Evolutionary conservation across 495 filamentous ascomycete species (phyloP).

Genomic region (Penicillium arizonense): DNA sequence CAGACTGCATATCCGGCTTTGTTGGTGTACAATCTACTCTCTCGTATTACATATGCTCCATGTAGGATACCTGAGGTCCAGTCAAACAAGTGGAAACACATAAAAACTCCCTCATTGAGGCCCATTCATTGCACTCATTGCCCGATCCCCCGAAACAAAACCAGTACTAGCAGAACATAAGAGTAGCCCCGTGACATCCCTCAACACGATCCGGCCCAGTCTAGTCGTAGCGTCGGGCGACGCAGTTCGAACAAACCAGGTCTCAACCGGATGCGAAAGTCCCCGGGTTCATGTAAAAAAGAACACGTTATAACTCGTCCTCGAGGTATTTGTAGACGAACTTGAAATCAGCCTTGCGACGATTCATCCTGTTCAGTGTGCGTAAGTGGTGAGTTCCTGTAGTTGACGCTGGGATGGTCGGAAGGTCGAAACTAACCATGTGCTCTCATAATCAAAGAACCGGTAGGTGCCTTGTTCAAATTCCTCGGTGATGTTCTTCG

Average conservation of each 20-base stretch:
- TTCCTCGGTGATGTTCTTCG: slow-evolving; percentile 96
- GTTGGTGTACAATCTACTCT: no score
- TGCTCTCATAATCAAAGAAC: slow-evolving; percentile 99
- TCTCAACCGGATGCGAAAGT: neutral
- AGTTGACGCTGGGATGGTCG: neutral
- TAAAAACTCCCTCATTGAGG: slow-evolving; percentile 10
- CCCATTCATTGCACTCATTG: slow-evolving; percentile 28
- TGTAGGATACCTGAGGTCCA: neutral
- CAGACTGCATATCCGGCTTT: no score
- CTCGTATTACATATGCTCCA: neutral
- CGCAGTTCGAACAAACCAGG: neutral
- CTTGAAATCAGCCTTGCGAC: slow-evolving; percentile 96
- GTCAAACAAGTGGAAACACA: slow-evolving; percentile 11
- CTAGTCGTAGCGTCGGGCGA: slow-evolving; percentile 3
- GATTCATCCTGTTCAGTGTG: slow-evolving; percentile 83
- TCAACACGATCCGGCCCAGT: slow-evolving; percentile 2
- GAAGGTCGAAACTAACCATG: slow-evolving; percentile 67
- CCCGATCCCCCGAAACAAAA: slow-evolving; percentile 13
- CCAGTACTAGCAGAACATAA: slow-evolving; percentile 4
- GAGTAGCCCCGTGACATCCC: slow-evolving; percentile 2
- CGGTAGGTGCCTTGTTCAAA: slow-evolving; percentile 98
- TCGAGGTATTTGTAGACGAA: slow-evolving; percentile 97
- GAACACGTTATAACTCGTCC: slow-evolving; percentile 69
- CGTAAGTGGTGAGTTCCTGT: slow-evolving; percentile 11
- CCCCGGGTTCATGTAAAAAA: slow-evolving; percentile 4